Percentiles rank a stretch among this genome's conserved stretches.
These are phyloP conservation scores for Aspergillus terreus DNA, from an alignment of 2,329 filamentous ascomycete genomes.

Conservation along the genomic window DNA sequence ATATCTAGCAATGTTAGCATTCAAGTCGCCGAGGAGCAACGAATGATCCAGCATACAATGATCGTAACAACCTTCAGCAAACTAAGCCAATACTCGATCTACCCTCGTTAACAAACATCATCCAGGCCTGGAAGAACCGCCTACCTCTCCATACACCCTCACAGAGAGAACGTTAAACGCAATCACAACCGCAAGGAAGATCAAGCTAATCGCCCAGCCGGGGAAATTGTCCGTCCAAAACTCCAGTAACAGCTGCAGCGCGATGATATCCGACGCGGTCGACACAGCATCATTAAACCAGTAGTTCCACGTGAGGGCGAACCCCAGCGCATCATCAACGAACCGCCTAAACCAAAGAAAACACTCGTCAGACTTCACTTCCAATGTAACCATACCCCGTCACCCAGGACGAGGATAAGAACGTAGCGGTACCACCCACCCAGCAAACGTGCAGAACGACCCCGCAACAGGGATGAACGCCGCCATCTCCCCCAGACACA, in stretches of 20 bases:
- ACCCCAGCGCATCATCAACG: constrained; percentile 43
- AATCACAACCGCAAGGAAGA: constrained; percentile 58
- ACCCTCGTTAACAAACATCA: background rate
- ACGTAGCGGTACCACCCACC: constrained; percentile 27
- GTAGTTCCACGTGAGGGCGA: constrained; percentile 45
- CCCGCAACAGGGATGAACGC: constrained; percentile 55
- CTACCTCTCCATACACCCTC: constrained; percentile 52
- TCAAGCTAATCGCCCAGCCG: constrained; percentile 60
- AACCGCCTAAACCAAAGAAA: constrained; percentile 29
- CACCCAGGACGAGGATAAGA: too few relatives aligned
- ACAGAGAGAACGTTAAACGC: constrained; percentile 52
- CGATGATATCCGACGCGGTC: constrained; percentile 59
- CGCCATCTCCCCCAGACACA: constrained; percentile 59
- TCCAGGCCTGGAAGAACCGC: constrained; percentile 2
- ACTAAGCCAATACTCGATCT: constrained; percentile 42
- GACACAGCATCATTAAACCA: constrained; percentile 65
- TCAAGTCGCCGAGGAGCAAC: background rate
- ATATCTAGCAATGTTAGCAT: constrained; percentile 40
- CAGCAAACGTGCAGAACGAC: constrained; percentile 55
- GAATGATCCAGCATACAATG: constrained; percentile 26
- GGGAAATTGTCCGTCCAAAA: constrained; percentile 63
- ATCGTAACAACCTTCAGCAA: constrained; percentile 42
- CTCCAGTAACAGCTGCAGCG: constrained; percentile 55
- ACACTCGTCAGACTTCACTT: background rate
- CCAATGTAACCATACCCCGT: background rate